Percentiles rank a stretch among this genome's conserved stretches.
Conservation (phyloP, 441 rosid species). For the Adansonia madagascariensis region DNA sequence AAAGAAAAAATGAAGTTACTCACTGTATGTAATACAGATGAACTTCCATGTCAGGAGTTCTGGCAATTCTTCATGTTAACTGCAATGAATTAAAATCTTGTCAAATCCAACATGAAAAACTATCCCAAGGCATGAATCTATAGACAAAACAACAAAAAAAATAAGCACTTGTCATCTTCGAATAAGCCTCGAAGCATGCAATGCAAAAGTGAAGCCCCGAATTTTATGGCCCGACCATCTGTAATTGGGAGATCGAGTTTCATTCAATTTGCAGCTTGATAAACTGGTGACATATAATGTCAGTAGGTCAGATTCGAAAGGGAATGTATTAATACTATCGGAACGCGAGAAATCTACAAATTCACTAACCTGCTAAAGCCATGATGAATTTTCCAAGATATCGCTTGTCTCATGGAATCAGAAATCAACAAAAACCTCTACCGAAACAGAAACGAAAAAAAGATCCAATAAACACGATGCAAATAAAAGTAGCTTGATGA, state of each 20-base stretch:
- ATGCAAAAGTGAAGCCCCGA: background rate
- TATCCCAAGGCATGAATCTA: background rate
- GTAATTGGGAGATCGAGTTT: background rate
- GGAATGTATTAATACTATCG: background rate
- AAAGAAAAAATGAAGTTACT: too few relatives aligned
- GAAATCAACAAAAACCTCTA: slow-evolving; percentile 82
- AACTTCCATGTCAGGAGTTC: background rate
- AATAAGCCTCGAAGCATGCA: background rate
- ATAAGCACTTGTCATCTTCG: background rate
- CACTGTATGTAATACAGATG: too few relatives aligned
- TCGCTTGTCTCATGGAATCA: slow-evolving; percentile 73
- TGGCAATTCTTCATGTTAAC: background rate
- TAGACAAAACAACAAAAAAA: background rate
- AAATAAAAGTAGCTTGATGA: background rate
- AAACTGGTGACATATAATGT: slow-evolving; percentile 14
- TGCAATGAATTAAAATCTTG: background rate
- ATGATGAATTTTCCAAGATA: slow-evolving; percentile 71
- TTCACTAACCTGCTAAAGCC: slow-evolving; percentile 71
- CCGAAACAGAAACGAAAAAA: slow-evolving; percentile 20
- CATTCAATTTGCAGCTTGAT: background rate
- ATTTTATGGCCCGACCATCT: background rate
- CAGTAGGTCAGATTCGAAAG: slow-evolving; percentile 24
- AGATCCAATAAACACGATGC: background rate
- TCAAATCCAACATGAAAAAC: background rate
- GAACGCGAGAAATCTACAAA: background rate